Base-by-base conservation (phyloP, 2,329 filamentous ascomycete species). In the Talaromyces sp. region DNA sequence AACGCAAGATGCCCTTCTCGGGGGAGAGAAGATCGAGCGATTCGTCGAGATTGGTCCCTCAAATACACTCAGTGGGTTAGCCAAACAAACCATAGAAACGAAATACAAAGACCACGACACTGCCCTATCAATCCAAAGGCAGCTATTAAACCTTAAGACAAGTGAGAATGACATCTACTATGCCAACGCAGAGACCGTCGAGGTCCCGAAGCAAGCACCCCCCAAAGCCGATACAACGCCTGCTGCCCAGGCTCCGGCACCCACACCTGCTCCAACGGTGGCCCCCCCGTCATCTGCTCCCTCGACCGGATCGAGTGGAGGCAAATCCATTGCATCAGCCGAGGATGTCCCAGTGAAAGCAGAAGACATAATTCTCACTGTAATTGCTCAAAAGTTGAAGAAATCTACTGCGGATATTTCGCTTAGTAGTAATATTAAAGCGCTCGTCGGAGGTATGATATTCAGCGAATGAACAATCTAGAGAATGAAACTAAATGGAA, bases 61-160 rank as follows among this genome's bases (percentile, higher is more conserved):
- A 98, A 98, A 80, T 95, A 99, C 83, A 98, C 95, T 64, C 95
- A 98, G 82, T 94, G 99, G 92, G 64, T 98, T 99, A 95, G 95
- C 95, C 69, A 96, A 93, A 84, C 87, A 94, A 73, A 99, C 95
- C 62, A 82, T 98, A 67, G 92, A 93, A 67, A 93, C 93, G 76
- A 98, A 98, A 81, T 99, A 98, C 80, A 94, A 98, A 84, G 93
- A 93, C 68, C 97, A 97, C 81, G 95, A 99, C 81, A 95, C 95
- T 64, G 62, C 62, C 48, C 16, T 52, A n/a, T 52, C 48, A 31
- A 52, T 52, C 8, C 48, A 52, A 52, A 52, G 48, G 16, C 48
- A 52, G 48, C 48, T 52, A 6, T n/a, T 52, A 5, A 52, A 52
- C n/a, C 48, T 52, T 27, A 52, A 33, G n/a, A 52, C 48, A 52